Evolutionary conservation across 768 basidiomycete species (phyloP).

Genomic region (Boletus coccyginus): DNA sequence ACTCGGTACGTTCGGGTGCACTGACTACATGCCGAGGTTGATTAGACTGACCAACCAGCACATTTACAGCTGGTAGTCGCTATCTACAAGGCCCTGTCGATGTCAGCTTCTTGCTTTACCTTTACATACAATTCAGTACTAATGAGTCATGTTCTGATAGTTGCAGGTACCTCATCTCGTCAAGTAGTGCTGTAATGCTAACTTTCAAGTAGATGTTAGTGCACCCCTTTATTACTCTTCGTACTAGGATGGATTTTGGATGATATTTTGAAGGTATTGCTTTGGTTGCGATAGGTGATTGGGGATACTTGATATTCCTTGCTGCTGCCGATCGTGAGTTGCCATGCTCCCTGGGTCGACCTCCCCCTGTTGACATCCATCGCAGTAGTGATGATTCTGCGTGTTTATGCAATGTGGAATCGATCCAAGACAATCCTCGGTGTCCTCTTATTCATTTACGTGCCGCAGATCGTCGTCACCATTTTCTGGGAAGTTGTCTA

Average conservation of each 20-base stretch:
- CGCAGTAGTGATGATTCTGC: conserved; percentile 9
- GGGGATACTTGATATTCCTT: conserved; percentile 12
- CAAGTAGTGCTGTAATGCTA: neutral
- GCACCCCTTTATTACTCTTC: neutral
- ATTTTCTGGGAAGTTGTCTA: neutral
- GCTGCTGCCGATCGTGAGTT: conserved; percentile 17
- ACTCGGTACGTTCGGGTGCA: neutral
- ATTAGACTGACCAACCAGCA: neutral
- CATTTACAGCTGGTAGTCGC: neutral
- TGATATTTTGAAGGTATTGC: conserved; percentile 1
- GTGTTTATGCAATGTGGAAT: too few relatives aligned
- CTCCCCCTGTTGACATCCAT: neutral
- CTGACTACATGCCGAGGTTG: neutral
- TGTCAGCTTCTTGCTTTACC: neutral
- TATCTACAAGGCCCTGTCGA: conserved; percentile 6
- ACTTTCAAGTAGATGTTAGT: too few relatives aligned
- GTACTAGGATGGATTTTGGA: too few relatives aligned
- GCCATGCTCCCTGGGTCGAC: fast-evolving
- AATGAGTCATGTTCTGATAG: neutral
- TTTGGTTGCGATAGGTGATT: neutral
- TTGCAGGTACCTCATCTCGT: neutral
- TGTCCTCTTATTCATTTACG: neutral
- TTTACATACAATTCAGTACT: neutral
- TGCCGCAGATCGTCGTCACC: neutral
- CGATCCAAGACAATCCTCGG: too few relatives aligned